phyloP scores from a whole-genome alignment of 345 rosid genomes.

The Sisymbrium irio region DNA sequence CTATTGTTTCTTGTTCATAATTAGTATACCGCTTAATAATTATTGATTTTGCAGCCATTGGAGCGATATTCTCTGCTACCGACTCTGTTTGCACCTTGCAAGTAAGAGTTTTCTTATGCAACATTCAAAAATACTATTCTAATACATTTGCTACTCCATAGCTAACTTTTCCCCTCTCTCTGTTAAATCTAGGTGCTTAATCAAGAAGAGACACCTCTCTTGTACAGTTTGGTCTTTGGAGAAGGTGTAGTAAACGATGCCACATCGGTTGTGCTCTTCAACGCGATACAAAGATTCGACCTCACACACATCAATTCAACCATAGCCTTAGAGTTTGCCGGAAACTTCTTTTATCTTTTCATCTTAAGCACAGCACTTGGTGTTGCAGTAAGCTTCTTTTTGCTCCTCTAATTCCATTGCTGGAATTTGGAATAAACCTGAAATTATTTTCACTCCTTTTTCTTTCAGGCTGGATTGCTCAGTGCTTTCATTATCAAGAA shows the following conservation, averaged over 20 bases:
- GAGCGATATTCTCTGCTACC: slow-evolving; percentile 96
- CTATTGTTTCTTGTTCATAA: slow-evolving; percentile 10
- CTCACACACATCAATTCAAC: slow-evolving; percentile 58
- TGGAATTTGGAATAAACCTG: background rate
- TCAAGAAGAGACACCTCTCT: slow-evolving; percentile 88
- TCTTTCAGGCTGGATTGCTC: slow-evolving; percentile 79
- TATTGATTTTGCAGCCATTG: slow-evolving; percentile 63
- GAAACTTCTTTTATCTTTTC: slow-evolving; percentile 74
- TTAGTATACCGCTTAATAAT: background rate
- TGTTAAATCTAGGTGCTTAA: slow-evolving; percentile 63
- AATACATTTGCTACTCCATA: background rate
- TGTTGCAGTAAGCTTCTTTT: slow-evolving; percentile 47
- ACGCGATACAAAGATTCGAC: slow-evolving; percentile 86
- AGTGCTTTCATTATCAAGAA: slow-evolving; percentile 83
- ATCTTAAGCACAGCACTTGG: slow-evolving; percentile 81
- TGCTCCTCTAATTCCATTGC: background rate
- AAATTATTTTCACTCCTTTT: background rate
- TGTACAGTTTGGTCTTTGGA: slow-evolving; percentile 91
- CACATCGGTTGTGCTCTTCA: slow-evolving; percentile 93
- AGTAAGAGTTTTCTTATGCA: slow-evolving; percentile 37
- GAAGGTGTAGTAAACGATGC: slow-evolving; percentile 99
- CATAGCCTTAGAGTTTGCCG: slow-evolving; percentile 54
- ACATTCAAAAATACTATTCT: background rate
- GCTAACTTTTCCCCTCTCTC: background rate
- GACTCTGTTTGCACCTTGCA: slow-evolving; percentile 99